phyloP scores from a whole-genome alignment of 768 basidiomycete species.

The Tylopilus felleus region DNA sequence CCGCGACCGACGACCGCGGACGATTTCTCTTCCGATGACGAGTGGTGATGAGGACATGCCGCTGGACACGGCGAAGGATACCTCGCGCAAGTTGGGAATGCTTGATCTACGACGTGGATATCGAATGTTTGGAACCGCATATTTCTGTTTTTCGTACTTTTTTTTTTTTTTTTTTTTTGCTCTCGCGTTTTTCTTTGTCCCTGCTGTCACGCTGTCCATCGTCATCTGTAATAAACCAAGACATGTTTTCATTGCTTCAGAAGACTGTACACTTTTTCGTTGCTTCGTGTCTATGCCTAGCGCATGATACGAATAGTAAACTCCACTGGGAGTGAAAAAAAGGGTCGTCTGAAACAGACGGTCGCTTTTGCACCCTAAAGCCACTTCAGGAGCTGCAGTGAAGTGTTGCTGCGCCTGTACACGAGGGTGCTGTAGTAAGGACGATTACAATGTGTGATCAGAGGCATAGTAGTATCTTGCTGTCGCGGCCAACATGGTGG shows the following conservation, averaged over 20 bases:
- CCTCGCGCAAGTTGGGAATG: too few relatives aligned
- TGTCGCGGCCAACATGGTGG: too few relatives aligned
- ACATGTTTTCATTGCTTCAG: background rate
- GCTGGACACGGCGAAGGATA: too few relatives aligned
- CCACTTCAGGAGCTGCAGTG: slow-evolving; percentile 34
- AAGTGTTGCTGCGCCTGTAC: slow-evolving; percentile 31
- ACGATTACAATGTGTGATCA: background rate
- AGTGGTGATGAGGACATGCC: background rate
- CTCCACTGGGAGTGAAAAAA: slow-evolving; percentile 4
- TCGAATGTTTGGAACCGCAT: too few relatives aligned
- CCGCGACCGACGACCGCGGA: slow-evolving; percentile 8
- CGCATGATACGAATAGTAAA: background rate
- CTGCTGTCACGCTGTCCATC: too few relatives aligned
- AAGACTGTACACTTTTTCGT: slow-evolving; percentile 11
- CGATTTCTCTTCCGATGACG: slow-evolving; percentile 22
- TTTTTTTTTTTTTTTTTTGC: background rate
- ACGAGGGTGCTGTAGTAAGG: slow-evolving; percentile 23
- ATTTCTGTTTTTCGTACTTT: too few relatives aligned
- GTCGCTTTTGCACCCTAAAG: slow-evolving; percentile 27
- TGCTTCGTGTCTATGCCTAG: slow-evolving; percentile 3
- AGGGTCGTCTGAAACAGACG: slow-evolving; percentile 6
- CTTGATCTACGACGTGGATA: too few relatives aligned
- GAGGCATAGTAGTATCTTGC: too few relatives aligned
- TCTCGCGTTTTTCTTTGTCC: background rate
- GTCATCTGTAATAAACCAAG: too few relatives aligned